Evolutionary conservation across 2,329 filamentous ascomycete species (phyloP).

Genomic region (Fusarium heterosporum): DNA sequence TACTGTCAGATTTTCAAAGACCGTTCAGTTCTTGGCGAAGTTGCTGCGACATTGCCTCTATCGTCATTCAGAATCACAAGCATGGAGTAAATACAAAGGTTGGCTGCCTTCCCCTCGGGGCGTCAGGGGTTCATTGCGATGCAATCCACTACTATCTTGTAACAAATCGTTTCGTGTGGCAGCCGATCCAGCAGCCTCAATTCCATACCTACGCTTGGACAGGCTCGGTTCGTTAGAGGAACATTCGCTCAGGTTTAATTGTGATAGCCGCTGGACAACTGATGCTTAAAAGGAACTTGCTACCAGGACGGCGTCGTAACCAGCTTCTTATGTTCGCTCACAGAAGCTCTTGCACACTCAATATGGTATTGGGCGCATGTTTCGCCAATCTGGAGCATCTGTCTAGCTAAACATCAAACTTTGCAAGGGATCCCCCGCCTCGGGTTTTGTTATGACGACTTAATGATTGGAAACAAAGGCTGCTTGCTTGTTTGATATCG

Average conservation of each 20-base stretch:
- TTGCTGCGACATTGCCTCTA: slow-evolving; percentile 29
- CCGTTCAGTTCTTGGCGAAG: slow-evolving; percentile 27
- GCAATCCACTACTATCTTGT: slow-evolving; percentile 37
- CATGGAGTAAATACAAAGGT: background rate
- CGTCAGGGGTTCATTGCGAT: slow-evolving; percentile 30
- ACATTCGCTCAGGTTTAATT: slow-evolving; percentile 13
- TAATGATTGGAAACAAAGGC: slow-evolving; percentile 5
- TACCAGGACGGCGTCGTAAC: background rate
- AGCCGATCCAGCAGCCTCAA: slow-evolving; percentile 39
- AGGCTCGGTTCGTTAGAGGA: slow-evolving; percentile 19
- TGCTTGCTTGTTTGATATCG: slow-evolving; percentile 7
- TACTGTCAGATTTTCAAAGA: background rate
- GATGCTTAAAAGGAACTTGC: background rate
- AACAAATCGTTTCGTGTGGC: slow-evolving; percentile 40
- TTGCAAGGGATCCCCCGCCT: slow-evolving; percentile 13
- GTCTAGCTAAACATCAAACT: slow-evolving; percentile 3
- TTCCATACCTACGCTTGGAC: slow-evolving; percentile 31
- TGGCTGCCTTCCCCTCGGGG: slow-evolving; percentile 14
- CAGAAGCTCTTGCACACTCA: background rate
- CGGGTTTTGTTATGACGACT: background rate
- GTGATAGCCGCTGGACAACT: slow-evolving; percentile 15
- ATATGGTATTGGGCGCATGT: background rate
- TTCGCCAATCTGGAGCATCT: slow-evolving; percentile 12
- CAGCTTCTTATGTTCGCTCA: background rate
- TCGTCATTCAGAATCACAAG: background rate